Conservation (phyloP, 495 filamentous ascomycete genomes). For the Lindgomyces ingoldianus region DNA sequence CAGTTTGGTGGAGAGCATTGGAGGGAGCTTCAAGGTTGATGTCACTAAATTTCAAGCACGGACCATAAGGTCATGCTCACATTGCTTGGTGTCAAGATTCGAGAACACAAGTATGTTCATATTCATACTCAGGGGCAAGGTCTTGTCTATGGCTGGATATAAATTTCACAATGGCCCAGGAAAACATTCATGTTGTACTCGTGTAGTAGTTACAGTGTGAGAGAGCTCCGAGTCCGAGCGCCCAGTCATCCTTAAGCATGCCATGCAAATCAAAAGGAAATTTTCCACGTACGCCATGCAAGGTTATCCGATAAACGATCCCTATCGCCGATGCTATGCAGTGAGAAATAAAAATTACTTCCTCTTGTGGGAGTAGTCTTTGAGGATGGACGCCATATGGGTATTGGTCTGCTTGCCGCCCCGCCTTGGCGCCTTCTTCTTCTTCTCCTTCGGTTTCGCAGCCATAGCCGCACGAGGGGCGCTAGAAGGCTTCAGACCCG, state of each 20-base stretch:
- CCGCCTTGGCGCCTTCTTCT: slow-evolving; percentile 65
- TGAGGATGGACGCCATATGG: slow-evolving; percentile 86
- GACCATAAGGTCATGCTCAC: slow-evolving; percentile 3
- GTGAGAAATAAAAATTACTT: slow-evolving; percentile 34
- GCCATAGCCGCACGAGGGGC: slow-evolving; percentile 59
- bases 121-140: too few relatives aligned
- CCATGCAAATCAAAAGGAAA: too few relatives aligned
- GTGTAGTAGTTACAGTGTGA: too few relatives aligned
- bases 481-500: slow-evolving; percentile 46
- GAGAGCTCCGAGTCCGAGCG: too few relatives aligned
- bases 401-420: slow-evolving; percentile 87
- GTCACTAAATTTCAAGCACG: slow-evolving; percentile 19
- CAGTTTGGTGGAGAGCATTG: background rate
- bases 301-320: too few relatives aligned
- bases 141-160: too few relatives aligned
- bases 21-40: slow-evolving; percentile 12
- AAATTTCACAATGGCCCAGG: too few relatives aligned
- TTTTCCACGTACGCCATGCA: too few relatives aligned
- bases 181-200: too few relatives aligned
- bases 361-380: slow-evolving; percentile 75
- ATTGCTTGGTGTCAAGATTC: background rate
- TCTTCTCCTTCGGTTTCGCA: slow-evolving; percentile 60
- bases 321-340: slow-evolving; percentile 29
- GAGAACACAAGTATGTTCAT: too few relatives aligned
- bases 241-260: too few relatives aligned